phyloP scores from a whole-genome alignment of 1,284 basidiomycete species.

The Apiotrichum domesticum region DNA sequence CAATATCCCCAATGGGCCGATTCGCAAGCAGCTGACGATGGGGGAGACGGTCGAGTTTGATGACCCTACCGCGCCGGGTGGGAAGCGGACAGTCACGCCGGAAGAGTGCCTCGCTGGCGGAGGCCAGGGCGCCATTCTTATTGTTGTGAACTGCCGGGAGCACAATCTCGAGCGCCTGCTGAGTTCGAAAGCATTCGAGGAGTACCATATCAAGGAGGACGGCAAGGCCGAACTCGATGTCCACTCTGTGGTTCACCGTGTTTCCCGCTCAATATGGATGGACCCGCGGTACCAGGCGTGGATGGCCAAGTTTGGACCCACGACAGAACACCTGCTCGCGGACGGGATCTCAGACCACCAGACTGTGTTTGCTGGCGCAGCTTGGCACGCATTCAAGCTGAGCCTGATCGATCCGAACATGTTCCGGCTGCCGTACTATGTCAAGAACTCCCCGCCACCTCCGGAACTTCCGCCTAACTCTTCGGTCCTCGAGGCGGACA shows the following conservation, averaged over 20 bases:
- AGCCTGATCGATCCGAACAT: slow-evolving; percentile 65
- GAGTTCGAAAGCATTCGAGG: slow-evolving; percentile 51
- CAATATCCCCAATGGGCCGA: slow-evolving; percentile 59
- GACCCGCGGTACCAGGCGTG: slow-evolving; percentile 65
- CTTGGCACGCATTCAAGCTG: slow-evolving; percentile 65
- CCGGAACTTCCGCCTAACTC: slow-evolving; percentile 15
- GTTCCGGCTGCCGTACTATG: slow-evolving; percentile 64
- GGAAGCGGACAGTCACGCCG: slow-evolving; percentile 52
- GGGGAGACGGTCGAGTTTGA: slow-evolving; percentile 48
- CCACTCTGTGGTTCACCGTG: slow-evolving; percentile 60
- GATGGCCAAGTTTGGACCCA: slow-evolving; percentile 59
- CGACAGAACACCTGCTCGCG: slow-evolving; percentile 64
- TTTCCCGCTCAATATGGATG: slow-evolving; percentile 61
- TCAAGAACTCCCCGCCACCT: slow-evolving; percentile 17
- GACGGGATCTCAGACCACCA: slow-evolving; percentile 61
- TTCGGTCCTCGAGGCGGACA: slow-evolving; percentile 51
- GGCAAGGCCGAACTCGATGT: slow-evolving; percentile 41
- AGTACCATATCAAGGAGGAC: slow-evolving; percentile 42
- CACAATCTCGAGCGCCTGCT: slow-evolving; percentile 46
- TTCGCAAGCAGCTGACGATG: slow-evolving; percentile 45
- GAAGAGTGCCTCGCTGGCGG: slow-evolving; percentile 46
- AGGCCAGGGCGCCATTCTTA: slow-evolving; percentile 34
- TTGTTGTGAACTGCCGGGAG: slow-evolving; percentile 35
- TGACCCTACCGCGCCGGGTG: slow-evolving; percentile 48
- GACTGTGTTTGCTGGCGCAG: slow-evolving; percentile 67